Base-by-base conservation (phyloP, 2,329 filamentous ascomycete species). In the Sporothrix mexicana region DNA sequence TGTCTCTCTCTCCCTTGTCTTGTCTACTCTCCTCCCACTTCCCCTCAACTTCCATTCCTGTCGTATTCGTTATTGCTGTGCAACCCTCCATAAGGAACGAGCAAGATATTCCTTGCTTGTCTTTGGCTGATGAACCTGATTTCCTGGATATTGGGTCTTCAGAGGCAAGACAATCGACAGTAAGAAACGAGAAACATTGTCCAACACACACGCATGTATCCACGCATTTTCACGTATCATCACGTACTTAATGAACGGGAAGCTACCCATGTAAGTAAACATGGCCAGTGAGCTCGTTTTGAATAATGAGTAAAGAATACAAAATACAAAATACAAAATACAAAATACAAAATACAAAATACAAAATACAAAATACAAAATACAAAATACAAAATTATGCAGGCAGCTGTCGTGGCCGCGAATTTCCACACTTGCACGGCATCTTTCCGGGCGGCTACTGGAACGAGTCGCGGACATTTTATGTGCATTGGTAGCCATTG, bases 361-460 rank as follows among this genome's bases (percentile, higher is more conserved):
- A 36, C 30, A 36, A 36, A 36, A 36, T 23, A 57, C 3, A 10
- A 23, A 23, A 41, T 57, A n/a, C n/a, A n/a, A n/a, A n/a, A 36
- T 36, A 36, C 30, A 36, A 36, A 36, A 36, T 23, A 57, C 3
- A 10, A 23, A 23, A 41, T 57, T 17, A 43, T 64, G 36, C 61
- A 64, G 41, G 41, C 49, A 49, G 43, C 43, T 49, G 43, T 20
- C 12, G 41, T 47, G 59, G 51, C 51, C 51, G 51, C 20, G 51
- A 20, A 17, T 5, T 20, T 20, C 5, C 9, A 17, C 3, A 36
- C 30, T 15, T 17, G 25, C 23, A 53, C 64, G 64, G 45, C 64
- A 68, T 51, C 43, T 47, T 15, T 15, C 62, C 43, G 43, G 64
- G 64, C 64, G 64, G 64, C 64, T 68, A 68, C 64, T 68, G 64